Evolutionary conservation across 129 eudicot species (phyloP).

Genomic region (Artemisia argyi): DNA sequence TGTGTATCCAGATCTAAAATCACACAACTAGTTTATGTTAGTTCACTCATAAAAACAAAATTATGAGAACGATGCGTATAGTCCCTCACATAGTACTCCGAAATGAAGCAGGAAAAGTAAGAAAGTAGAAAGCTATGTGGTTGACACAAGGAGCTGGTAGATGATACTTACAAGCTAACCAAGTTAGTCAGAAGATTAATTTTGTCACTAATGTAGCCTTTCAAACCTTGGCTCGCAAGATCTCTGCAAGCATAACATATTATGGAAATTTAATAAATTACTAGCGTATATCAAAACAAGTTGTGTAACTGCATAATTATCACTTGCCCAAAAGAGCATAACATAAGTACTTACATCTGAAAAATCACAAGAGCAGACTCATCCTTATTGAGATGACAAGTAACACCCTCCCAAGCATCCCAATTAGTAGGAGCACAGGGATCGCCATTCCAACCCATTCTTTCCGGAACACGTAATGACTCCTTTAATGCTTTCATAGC

Average conservation of each 20-base stretch:
- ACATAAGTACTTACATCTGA: constrained; percentile 60
- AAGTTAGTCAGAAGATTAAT: constrained; percentile 74
- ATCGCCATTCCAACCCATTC: constrained; percentile 99
- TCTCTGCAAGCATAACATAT: constrained; percentile 53
- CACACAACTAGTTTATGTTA: too few species aligned
- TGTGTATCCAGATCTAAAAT: too few species aligned
- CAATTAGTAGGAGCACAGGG: constrained; percentile 97
- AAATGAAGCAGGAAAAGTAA: not conserved
- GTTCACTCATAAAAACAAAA: too few species aligned
- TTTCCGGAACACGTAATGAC: constrained; percentile 80
- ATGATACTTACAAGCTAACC: constrained; percentile 96
- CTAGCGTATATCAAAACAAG: not conserved
- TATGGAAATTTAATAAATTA: not conserved
- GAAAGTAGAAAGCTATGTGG: not conserved
- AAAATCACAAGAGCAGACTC: constrained; percentile 63
- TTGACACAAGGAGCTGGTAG: constrained; percentile 18
- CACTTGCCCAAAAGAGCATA: not conserved
- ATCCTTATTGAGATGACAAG: constrained; percentile 56
- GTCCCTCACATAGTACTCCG: too few species aligned
- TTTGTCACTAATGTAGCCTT: constrained; percentile 86
- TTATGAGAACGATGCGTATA: too few species aligned
- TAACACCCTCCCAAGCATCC: constrained; percentile 99
- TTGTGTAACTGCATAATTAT: constrained; percentile 10
- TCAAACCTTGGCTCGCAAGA: constrained; percentile 95
- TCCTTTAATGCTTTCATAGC: constrained; percentile 92